Percentiles rank a stretch among this genome's conserved stretches.
Conservation (phyloP, 1,139 yeast genomes). For the Dujonia santamariae region DNA sequence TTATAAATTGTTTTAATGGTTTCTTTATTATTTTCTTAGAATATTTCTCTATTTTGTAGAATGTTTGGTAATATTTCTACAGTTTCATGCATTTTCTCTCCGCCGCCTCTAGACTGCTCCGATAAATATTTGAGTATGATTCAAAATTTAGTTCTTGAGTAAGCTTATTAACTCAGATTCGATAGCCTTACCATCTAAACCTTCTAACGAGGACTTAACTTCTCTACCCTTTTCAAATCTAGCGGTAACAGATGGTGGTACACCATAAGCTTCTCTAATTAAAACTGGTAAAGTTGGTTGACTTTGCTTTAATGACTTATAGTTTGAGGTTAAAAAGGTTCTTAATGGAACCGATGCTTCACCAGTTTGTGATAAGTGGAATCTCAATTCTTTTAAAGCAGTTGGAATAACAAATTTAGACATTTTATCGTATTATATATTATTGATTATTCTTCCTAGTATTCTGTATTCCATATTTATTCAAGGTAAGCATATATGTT, state of each 20-base stretch:
- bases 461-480: too few species aligned
- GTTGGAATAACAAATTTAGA: conserved; percentile 60
- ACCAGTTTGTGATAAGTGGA: conserved; percentile 76
- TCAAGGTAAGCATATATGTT: too few species aligned
- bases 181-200: conserved; percentile 43
- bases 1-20: too few species aligned
- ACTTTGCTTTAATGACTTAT: conserved; percentile 54
- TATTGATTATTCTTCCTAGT: not conserved
- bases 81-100: too few species aligned
- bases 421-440: too few species aligned
- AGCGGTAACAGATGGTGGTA: conserved; percentile 70
- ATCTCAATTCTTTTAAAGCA: conserved; percentile 72
- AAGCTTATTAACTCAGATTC: conserved; percentile 34
- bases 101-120: too few species aligned
- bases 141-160: conserved; percentile 23
- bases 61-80: too few species aligned
- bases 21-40: too few species aligned
- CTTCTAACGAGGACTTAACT: conserved; percentile 40
- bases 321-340: conserved; percentile 58
- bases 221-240: conserved; percentile 57
- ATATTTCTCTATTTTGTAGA: too few species aligned
- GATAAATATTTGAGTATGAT: too few species aligned
- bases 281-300: conserved; percentile 65
- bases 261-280: conserved; percentile 72
- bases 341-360: conserved; percentile 66